A percentile compares a stretch with the other conserved stretches of the same genome.
These are phyloP conservation scores for Sicyos edulis DNA, from an alignment of 306 rosid genomes.

Conservation along the genomic window DNA sequence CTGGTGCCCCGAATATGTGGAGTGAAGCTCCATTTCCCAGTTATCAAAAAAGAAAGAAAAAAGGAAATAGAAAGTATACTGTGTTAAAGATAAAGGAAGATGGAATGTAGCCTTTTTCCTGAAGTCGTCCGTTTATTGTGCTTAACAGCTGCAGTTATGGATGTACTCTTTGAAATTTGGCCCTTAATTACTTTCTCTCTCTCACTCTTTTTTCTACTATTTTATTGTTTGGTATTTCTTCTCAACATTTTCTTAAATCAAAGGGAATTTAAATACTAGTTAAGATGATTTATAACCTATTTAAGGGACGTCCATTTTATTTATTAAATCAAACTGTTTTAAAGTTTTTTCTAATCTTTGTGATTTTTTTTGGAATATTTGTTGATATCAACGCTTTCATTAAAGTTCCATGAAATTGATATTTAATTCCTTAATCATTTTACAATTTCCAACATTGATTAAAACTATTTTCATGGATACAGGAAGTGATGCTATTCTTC, in stretches of 20 bases:
- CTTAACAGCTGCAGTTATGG: background rate
- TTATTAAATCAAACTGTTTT: slow-evolving; percentile 6
- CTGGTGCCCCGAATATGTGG: too few relatives aligned
- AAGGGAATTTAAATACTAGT: background rate
- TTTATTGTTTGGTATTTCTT: background rate
- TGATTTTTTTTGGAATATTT: background rate
- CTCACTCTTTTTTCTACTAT: background rate
- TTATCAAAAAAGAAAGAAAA: background rate
- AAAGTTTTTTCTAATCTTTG: background rate
- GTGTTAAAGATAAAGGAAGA: background rate
- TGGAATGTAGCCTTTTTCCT: background rate
- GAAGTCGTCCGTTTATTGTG: background rate
- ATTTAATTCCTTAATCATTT: background rate
- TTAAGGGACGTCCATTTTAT: background rate
- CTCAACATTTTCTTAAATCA: background rate
- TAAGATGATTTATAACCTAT: background rate
- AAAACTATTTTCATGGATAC: slow-evolving; percentile 22
- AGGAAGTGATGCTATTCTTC: slow-evolving; percentile 98
- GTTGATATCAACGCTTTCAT: background rate
- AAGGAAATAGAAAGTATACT: too few relatives aligned
- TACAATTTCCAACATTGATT: background rate
- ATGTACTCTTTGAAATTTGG: background rate
- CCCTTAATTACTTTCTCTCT: background rate
- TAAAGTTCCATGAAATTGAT: background rate
- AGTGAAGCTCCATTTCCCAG: too few relatives aligned